These are phyloP conservation scores for Botryotinia calthae DNA, from an alignment of 2,329 filamentous ascomycete genomes.

Conservation along the genomic window DNA sequence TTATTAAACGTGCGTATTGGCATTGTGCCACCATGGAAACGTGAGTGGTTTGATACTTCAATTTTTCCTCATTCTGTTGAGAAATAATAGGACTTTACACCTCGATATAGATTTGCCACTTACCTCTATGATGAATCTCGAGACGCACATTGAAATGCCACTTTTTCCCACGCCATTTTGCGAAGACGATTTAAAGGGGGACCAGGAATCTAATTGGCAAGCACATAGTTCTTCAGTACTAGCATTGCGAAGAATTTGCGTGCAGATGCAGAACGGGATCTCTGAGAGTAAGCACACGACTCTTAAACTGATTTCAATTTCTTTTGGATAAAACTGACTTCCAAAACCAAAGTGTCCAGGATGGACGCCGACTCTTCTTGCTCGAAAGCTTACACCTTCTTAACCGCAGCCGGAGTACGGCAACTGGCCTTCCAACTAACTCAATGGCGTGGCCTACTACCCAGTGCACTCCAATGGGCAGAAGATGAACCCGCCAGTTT, in stretches of 20 bases:
- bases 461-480: constrained; percentile 54
- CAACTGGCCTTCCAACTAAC: constrained; percentile 54
- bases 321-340: background rate
- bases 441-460: constrained; percentile 57
- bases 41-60: constrained; percentile 39
- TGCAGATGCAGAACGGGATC: constrained; percentile 52
- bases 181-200: constrained; percentile 48
- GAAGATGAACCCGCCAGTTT: constrained; percentile 50
- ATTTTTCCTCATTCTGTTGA: background rate
- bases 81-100: constrained; percentile 42
- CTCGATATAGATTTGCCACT: constrained; percentile 57
- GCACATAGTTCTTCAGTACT: constrained; percentile 61
- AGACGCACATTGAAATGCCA: constrained; percentile 54
- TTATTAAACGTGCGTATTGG: constrained; percentile 57
- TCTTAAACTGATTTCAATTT: background rate
- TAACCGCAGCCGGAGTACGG: constrained; percentile 44
- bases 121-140: constrained; percentile 53
- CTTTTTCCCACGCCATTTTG: constrained; percentile 49
- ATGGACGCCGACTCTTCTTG: constrained; percentile 22
- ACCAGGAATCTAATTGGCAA: constrained; percentile 53
- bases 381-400: constrained; percentile 26
- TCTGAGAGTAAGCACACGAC: constrained; percentile 47
- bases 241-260: constrained; percentile 52
- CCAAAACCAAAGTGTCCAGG: background rate
- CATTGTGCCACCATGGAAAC: constrained; percentile 55